Evolutionary conservation across 2,329 filamentous ascomycete species (phyloP), one percentile per base, ranked within the genome.

Genomic region (Aspergillus sojae): DNA sequence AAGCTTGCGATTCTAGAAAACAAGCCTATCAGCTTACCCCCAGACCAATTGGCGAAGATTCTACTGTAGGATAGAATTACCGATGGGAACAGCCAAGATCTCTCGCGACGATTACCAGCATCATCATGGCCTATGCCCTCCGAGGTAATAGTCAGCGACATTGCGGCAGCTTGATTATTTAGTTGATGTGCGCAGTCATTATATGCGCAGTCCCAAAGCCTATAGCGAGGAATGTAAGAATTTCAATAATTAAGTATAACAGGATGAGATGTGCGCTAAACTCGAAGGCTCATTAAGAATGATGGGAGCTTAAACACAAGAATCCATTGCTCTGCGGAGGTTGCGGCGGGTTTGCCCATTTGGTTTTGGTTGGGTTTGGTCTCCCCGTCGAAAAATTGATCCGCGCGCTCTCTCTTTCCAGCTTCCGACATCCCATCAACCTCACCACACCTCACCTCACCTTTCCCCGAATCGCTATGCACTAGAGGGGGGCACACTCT

Each of bases 1-100:
- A 59, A 98, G 84, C 77, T 91, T 93, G 76, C 93, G 91, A 77
- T 97, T 97, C 84, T 95, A 70, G 39, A 3, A 14, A 28, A 19
- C 7, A 39, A n/a, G 46, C 23, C 26, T 32, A 64, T 71, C 52
- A 74, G 74, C 36, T 62, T 56, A 64, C 45, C 28, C 4, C 23
- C n/a, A 34, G 14, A 23, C 12, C 14, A 21, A 39, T 50, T n/a
- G 10, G 26, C 7, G 5, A 10, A 54, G 16, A 26, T 50, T 30
- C 52, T 23, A 28, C 14, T 39, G 19, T 39, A 28, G 45, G 36
- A 12, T 12, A 46, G 19, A 65, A 72, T 58, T 78, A 85, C 83
- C 74, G 79, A 83, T 70, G 84, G 78, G 68, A 85, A 80, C 48
- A 86, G 78, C 79, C 83, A 85, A 63, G 83, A 81, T 67, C 78